Evolutionary conservation across 1,284 basidiomycete species (phyloP), one percentile per base, ranked within the genome.

Genomic region (Leccinum angustisporum): DNA sequence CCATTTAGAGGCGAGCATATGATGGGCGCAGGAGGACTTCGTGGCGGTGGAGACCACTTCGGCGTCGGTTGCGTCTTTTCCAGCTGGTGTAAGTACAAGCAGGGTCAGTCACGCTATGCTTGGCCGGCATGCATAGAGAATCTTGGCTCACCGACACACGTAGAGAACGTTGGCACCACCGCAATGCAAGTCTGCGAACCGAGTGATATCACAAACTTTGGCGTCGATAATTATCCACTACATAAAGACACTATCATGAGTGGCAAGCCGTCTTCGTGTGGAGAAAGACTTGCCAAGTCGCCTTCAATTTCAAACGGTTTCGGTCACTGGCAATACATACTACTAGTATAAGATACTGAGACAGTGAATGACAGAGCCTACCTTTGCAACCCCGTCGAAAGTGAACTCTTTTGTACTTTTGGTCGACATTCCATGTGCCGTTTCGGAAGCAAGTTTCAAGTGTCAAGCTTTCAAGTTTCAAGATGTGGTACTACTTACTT

Each of bases 11-110:
- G 13, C 92, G 85, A 8, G 84, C 81, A 69, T 95, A 95, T 73
- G 93, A 90, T 0, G 92, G 90, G 61, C 88, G 88, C 36, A 86
- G 79, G 13, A 98, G 84, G 27, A 97, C 88, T 71, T 97, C 94
- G 54, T 91, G 86, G 27, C 94, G 83, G 74, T 98, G 95, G 58
- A 98, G 83, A n/a, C 92, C 89, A 67, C 34, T 36, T 36, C 34
- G 1, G 84, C 84, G 36, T 94, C 81, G 2, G 95, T 97, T 0
- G 94, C 92, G 68, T 98, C 95, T 72, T 92, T 83, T 7, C 88
- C 88, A 36, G 86, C 87, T 83, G 54, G 46, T 34, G 54, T 25
- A 27, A 36, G 34, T 36, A 36, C 27, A 31, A 5, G 16, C 6
- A 30, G 16, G 10, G 30, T 16, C 11, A 27, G 16, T 48, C 34